Evolutionary conservation across 169 alveolate genomes (phyloP).

Genomic region (Plasmodium knowlesi): DNA sequence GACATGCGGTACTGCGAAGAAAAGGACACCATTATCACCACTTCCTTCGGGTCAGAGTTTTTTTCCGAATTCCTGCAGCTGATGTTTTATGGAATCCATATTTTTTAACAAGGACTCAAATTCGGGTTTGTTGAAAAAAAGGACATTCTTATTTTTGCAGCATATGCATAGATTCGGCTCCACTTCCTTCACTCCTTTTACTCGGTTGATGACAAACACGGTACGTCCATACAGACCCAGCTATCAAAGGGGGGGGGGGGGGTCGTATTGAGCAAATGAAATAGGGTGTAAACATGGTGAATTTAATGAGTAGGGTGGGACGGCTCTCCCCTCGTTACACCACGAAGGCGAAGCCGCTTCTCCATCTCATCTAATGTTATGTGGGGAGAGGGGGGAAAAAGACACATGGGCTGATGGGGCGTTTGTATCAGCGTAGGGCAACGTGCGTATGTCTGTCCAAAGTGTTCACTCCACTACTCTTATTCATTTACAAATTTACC

Average conservation of each 20-base stretch:
- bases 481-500: neutral
- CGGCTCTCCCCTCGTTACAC: neutral
- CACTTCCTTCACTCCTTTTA: conserved; percentile 40
- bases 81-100: conserved; percentile 41
- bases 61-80: conserved; percentile 67
- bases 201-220: conserved; percentile 49
- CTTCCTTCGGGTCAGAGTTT: conserved; percentile 15
- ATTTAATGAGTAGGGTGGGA: neutral
- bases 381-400: neutral
- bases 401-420: neutral
- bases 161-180: conserved; percentile 70
- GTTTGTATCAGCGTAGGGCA: neutral
- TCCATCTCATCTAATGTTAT: neutral
- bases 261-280: neutral
- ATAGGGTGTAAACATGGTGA: neutral
- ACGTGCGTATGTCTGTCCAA: neutral
- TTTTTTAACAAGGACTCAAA: conserved; percentile 59
- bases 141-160: conserved; percentile 59
- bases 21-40: neutral
- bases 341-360: neutral
- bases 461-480: neutral
- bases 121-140: conserved; percentile 54
- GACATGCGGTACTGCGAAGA: neutral
- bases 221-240: conserved; percentile 63
- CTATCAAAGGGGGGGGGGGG: neutral